These are phyloP conservation scores for Diplodia seriata DNA, from an alignment of 2,329 filamentous ascomycete genomes.

Conservation along the genomic window DNA sequence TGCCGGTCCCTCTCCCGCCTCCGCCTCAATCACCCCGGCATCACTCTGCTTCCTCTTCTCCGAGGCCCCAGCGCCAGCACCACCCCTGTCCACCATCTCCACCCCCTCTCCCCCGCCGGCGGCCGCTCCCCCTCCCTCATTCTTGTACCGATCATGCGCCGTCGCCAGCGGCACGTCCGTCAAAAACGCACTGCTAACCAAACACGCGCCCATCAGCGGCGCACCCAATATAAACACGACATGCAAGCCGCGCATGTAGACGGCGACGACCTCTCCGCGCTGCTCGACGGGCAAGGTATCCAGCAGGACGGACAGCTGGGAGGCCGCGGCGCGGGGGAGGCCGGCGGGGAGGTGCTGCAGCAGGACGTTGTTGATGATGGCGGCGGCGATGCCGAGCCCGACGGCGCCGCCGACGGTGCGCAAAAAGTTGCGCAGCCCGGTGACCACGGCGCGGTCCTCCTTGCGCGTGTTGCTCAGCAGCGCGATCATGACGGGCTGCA, in stretches of 20 bases:
- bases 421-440: conserved; percentile 68
- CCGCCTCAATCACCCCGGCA: neutral
- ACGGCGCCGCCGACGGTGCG: conserved; percentile 65
- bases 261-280: neutral
- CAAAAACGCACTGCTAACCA: conserved; percentile 19
- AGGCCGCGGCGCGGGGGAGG: neutral
- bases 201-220: conserved; percentile 20
- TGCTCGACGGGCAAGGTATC: neutral
- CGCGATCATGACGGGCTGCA: conserved; percentile 63
- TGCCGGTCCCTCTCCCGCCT: neutral
- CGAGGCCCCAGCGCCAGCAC: neutral
- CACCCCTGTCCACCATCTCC: neutral
- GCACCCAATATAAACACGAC: conserved; percentile 15
- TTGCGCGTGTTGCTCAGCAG: conserved; percentile 60
- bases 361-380: conserved; percentile 48
- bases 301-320: conserved; percentile 5
- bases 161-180: conserved; percentile 18
- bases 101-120: neutral
- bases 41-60: neutral
- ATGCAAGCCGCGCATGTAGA: conserved; percentile 18
- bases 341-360: conserved; percentile 34
- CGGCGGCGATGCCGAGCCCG: conserved; percentile 65
- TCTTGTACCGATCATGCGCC: conserved; percentile 25
- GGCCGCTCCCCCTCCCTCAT: neutral
- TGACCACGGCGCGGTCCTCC: conserved; percentile 66